Percentiles rank a stretch among this genome's conserved stretches.
These are phyloP conservation scores for Xylaria venustula DNA, from an alignment of 495 filamentous ascomycete species.

Conservation along the genomic window DNA sequence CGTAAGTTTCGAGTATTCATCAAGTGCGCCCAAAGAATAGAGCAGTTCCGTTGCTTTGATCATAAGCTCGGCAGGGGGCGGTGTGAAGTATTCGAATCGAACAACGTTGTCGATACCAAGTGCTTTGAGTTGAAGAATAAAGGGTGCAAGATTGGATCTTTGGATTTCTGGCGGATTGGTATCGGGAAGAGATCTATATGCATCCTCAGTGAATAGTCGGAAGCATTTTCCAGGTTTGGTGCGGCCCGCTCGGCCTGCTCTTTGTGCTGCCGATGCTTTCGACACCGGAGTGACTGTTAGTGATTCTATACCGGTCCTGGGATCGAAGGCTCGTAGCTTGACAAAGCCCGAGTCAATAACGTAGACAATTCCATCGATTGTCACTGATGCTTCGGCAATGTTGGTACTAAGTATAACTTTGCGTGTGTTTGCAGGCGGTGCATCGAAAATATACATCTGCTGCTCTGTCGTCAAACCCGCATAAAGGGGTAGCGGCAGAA, in stretches of 20 bases:
- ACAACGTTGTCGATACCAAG: conserved; percentile 95
- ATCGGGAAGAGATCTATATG: conserved; percentile 67
- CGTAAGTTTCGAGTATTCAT: conserved; percentile 89
- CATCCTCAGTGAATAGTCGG: conserved; percentile 82
- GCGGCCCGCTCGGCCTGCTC: conserved; percentile 86
- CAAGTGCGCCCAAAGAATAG: conserved; percentile 84
- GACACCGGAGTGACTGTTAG: conserved; percentile 86
- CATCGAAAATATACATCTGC: conserved; percentile 91
- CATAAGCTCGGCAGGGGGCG: conserved; percentile 85
- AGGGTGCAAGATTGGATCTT: conserved; percentile 85
- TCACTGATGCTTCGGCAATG: conserved; percentile 93
- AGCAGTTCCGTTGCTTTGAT: conserved; percentile 85
- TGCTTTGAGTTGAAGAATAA: conserved; percentile 91
- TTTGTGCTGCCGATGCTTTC: conserved; percentile 89
- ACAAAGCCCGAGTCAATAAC: conserved; percentile 92
- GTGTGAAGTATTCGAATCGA: conserved; percentile 84
- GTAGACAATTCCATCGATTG: conserved; percentile 89
- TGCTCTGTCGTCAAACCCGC: conserved; percentile 85
- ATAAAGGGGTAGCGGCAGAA: conserved; percentile 83
- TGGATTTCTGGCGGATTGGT: conserved; percentile 88
- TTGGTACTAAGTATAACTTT: conserved; percentile 96
- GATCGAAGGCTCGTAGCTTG: conserved; percentile 87
- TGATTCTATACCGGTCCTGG: conserved; percentile 83
- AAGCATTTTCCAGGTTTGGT: conserved; percentile 95
- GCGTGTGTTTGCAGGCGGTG: conserved; percentile 76